Conservation (phyloP, 208 protist genomes). For the Wallacemonas sp. region DNA sequence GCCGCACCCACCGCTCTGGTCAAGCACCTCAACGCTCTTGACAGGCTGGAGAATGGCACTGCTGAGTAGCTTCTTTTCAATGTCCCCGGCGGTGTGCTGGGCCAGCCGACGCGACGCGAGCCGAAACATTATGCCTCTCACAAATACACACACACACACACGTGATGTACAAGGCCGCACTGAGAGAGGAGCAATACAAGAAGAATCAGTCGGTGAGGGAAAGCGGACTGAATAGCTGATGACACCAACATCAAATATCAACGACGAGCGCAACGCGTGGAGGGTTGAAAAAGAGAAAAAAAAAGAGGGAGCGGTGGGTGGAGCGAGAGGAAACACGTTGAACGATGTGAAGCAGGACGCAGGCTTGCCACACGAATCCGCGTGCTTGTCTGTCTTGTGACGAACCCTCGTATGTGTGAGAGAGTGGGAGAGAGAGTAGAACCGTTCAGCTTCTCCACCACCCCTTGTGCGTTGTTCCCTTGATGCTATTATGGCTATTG, state of each 20-base stretch:
- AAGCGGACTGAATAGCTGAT: background rate
- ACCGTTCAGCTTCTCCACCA: background rate
- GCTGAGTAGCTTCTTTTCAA: slow-evolving; percentile 68
- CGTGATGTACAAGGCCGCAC: background rate
- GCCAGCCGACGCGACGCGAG: slow-evolving; percentile 9
- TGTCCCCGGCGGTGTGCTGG: slow-evolving; percentile 48
- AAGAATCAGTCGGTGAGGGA: background rate
- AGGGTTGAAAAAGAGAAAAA: slow-evolving; percentile 11
- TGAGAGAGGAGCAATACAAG: background rate
- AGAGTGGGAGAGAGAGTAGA: background rate
- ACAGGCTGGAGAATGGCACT: slow-evolving; percentile 55
- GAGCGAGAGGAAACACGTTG: background rate
- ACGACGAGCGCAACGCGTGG: too few species aligned
- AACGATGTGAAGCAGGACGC: too few species aligned
- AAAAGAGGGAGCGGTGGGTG: background rate
- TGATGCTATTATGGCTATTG: too few species aligned
- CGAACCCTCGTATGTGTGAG: background rate
- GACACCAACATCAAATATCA: background rate
- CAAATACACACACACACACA: background rate
- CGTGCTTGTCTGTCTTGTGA: background rate
- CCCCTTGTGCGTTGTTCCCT: too few species aligned
- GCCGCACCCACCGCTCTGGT: slow-evolving; percentile 79
- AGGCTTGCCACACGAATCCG: too few species aligned
- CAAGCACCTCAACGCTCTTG: slow-evolving; percentile 52
- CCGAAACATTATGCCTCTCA: slow-evolving; percentile 3